Percentiles rank a stretch among this genome's conserved stretches.
Conservation (phyloP, 2,329 filamentous ascomycete genomes). For the Calonectria hawksworthii region DNA sequence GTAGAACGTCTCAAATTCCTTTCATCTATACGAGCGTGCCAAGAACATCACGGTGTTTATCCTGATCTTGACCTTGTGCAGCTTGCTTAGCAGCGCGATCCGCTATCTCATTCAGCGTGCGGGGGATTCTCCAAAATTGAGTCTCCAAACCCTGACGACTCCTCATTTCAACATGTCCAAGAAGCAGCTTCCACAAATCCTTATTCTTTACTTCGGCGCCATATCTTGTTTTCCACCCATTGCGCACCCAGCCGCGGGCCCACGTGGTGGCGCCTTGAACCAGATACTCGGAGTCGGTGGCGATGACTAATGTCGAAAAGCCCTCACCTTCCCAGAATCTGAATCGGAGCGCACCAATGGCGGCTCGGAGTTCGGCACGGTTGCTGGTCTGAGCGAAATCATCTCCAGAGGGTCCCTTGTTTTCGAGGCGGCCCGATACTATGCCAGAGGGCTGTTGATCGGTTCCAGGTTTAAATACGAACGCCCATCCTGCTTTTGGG, state of each 20-base stretch:
- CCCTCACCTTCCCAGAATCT: constrained; percentile 46
- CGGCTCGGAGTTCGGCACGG: constrained; percentile 36
- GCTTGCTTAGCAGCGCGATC: constrained; percentile 57
- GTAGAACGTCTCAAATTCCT: not conserved
- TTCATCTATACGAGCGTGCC: not conserved
- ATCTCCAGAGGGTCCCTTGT: constrained; percentile 57
- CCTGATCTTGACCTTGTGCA: constrained; percentile 14
- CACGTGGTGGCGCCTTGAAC: constrained; percentile 26
- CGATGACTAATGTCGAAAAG: constrained; percentile 55
- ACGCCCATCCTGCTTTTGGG: constrained; percentile 57
- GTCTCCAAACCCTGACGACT: constrained; percentile 51
- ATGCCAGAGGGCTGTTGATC: not conserved
- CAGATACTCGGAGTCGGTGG: constrained; percentile 40
- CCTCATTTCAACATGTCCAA: constrained; percentile 54
- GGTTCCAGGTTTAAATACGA: constrained; percentile 43
- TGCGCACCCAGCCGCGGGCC: constrained; percentile 41
- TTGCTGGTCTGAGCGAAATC: constrained; percentile 60
- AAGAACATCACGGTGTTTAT: not conserved
- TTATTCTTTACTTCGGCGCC: constrained; percentile 60
- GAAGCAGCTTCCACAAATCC: constrained; percentile 66
- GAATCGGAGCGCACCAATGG: constrained; percentile 28
- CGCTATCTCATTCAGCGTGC: constrained; percentile 58
- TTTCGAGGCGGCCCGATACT: constrained; percentile 55
- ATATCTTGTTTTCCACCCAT: constrained; percentile 57
- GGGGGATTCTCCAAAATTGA: constrained; percentile 63